Percentiles rank a stretch among this genome's conserved stretches.
Evolutionary conservation across 208 protist species (phyloP).

Genomic region (Trypanosoma caninum): DNA sequence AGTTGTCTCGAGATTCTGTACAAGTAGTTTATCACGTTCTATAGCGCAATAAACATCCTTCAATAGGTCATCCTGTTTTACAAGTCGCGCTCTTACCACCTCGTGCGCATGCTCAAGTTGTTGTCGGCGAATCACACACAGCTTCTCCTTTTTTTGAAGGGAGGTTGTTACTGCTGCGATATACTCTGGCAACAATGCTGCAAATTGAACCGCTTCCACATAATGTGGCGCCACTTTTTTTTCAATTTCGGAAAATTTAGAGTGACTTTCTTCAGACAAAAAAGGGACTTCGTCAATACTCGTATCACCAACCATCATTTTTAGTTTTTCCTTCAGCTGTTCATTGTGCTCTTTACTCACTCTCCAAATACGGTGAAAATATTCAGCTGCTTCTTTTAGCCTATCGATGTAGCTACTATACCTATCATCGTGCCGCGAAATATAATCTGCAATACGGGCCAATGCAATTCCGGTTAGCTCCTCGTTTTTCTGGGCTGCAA

Average conservation of each 20-base stretch:
- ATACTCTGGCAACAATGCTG: background rate
- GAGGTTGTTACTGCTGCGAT: slow-evolving; percentile 5
- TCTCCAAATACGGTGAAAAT: background rate
- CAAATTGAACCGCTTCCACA: slow-evolving; percentile 4
- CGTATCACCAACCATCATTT: background rate
- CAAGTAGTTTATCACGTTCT: background rate
- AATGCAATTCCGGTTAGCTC: slow-evolving; percentile 13
- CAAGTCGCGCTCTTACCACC: background rate
- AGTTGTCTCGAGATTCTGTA: background rate
- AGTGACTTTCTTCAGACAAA: background rate
- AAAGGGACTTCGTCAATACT: background rate
- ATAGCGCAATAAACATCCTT: slow-evolving; percentile 6
- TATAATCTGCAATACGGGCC: slow-evolving; percentile 15
- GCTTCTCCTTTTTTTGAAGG: slow-evolving; percentile 4
- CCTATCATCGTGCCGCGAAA: slow-evolving; percentile 11
- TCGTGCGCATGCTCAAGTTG: slow-evolving; percentile 7
- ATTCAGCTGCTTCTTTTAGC: background rate
- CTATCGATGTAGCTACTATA: background rate
- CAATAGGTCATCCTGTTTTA: slow-evolving; percentile 3
- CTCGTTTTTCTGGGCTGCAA: slow-evolving; percentile 6
- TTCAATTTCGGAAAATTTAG: background rate
- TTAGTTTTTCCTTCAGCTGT: slow-evolving; percentile 9
- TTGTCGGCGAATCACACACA: slow-evolving; percentile 7
- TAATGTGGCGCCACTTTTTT: slow-evolving; percentile 15
- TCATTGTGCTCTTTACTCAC: slow-evolving; percentile 12